Base-by-base conservation (phyloP, 2,329 filamentous ascomycete species). In the Cordyceps cicadae region DNA sequence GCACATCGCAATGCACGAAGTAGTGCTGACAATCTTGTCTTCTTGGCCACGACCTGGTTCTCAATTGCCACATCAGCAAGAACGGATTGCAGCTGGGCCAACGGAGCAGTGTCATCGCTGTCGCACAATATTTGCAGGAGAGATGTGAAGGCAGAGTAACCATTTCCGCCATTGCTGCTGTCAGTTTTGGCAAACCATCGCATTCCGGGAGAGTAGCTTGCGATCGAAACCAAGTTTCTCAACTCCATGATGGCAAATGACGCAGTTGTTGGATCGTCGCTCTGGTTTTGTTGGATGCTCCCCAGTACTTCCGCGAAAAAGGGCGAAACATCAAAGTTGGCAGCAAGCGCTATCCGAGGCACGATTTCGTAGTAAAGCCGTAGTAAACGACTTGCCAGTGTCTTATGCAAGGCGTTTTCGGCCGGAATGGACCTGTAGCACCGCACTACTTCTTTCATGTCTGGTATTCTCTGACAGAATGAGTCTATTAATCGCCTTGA, bases 291-390 rank as follows among this genome's bases (percentile, higher is more conserved):
- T 49, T 88, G 83, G 11, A 90, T 73, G 37, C 80, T 79, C 60
- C 82, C 79, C 51, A 97, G 76, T 1, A 87, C 82, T 62, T 85
- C 83, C 8, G 87, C 85, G 17, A 99, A 79, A 21, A 88, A 81
- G 0, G 88, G 77, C 0, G 93, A 94, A 4, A 96, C 87, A 69
- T 97, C 94, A 68, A 97, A 94, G 65, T 89, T 94, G 66, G 92
- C 88, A 64, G 88, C 87, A 15, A 95, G 79, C 1, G 92, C 91
- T 26, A 90, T 78, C 62, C 90, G 86, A 2, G 94, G 92, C 9
- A 91, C 81, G 3, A 89, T 80, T 69, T 92, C 86, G 70, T 95
- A 95, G 74, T 95, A 97, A n/a, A 92, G 80, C 17, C 86, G 82
- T 45, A 99, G 74, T 21, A 97, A 76, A 65, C 89, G 87, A 62